Evolutionary conservation across 1,284 basidiomycete genomes (phyloP).

Genomic region (Psilocybe mexicana): DNA sequence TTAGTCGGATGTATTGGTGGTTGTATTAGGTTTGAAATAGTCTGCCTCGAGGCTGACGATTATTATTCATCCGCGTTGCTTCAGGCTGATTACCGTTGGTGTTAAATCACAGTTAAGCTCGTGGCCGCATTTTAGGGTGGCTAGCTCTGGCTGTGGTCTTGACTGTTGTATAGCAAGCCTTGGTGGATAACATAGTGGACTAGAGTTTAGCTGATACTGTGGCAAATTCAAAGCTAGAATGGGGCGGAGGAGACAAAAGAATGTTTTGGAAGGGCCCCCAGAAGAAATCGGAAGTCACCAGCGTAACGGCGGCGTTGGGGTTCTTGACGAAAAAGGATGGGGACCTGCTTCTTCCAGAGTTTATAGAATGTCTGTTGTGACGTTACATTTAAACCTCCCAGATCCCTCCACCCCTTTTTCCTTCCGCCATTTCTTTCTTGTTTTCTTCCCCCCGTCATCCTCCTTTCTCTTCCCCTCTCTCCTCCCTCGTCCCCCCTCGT

Average conservation of each 20-base stretch:
- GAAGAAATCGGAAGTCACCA: conserved; percentile 20
- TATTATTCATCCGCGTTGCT: conserved; percentile 17
- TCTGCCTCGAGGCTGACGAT: conserved; percentile 15
- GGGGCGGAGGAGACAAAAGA: conserved; percentile 2
- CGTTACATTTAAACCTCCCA: conserved; percentile 29
- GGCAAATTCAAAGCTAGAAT: conserved; percentile 2
- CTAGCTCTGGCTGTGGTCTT: background rate
- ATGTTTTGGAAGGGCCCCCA: conserved; percentile 7
- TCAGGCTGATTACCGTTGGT: conserved; percentile 9
- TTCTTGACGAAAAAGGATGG: conserved; percentile 29
- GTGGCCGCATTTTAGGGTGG: conserved; percentile 5
- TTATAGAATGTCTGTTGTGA: conserved; percentile 40
- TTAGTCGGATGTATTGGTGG: background rate
- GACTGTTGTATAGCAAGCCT: background rate
- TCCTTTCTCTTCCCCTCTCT: conserved; percentile 19
- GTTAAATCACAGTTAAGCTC: conserved; percentile 18
- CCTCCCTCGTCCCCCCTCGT: conserved; percentile 13
- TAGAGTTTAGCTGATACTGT: background rate
- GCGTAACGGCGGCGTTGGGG: conserved; percentile 25
- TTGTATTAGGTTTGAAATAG: background rate
- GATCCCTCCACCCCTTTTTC: conserved; percentile 25
- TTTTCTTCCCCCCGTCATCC: conserved; percentile 40
- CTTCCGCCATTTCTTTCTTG: conserved; percentile 34
- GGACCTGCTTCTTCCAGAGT: conserved; percentile 41
- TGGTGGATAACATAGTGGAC: conserved; percentile 6